phyloP scores from a whole-genome alignment of 305 asterid species.

The Euphrasia arctica region DNA sequence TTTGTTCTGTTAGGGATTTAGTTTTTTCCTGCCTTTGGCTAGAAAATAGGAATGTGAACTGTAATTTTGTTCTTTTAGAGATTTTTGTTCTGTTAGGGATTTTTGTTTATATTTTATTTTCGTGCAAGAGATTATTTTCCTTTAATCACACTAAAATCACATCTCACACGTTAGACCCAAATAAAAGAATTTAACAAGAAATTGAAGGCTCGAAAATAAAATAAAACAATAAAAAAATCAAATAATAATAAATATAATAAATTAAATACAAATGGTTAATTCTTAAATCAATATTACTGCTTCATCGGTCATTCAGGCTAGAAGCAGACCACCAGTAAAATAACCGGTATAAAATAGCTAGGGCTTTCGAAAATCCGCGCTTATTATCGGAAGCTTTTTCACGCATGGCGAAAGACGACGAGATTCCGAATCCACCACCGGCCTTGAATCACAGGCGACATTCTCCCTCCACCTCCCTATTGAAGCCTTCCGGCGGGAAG shows the following conservation, averaged over 20 bases:
- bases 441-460: slow-evolving; percentile 37
- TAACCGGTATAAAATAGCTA: slow-evolving; percentile 26
- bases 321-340: too few relatives aligned
- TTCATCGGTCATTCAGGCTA: too few relatives aligned
- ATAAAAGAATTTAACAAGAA: too few relatives aligned
- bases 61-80: background rate
- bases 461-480: slow-evolving; percentile 25
- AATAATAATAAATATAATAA: too few relatives aligned
- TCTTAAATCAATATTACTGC: too few relatives aligned
- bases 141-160: too few relatives aligned
- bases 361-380: slow-evolving; percentile 48
- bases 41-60: background rate
- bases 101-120: too few relatives aligned
- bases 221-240: too few relatives aligned
- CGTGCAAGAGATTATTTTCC: background rate
- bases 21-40: background rate
- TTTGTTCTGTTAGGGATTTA: background rate
- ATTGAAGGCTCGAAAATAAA: too few relatives aligned
- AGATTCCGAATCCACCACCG: slow-evolving; percentile 36
- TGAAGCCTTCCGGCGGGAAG: slow-evolving; percentile 19
- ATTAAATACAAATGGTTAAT: too few relatives aligned
- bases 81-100: background rate
- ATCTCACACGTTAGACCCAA: too few relatives aligned
- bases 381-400: slow-evolving; percentile 28
- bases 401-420: slow-evolving; percentile 50